Base-by-base conservation (phyloP, 345 rosid genomes). In the Crucihimalaya himalaica region DNA sequence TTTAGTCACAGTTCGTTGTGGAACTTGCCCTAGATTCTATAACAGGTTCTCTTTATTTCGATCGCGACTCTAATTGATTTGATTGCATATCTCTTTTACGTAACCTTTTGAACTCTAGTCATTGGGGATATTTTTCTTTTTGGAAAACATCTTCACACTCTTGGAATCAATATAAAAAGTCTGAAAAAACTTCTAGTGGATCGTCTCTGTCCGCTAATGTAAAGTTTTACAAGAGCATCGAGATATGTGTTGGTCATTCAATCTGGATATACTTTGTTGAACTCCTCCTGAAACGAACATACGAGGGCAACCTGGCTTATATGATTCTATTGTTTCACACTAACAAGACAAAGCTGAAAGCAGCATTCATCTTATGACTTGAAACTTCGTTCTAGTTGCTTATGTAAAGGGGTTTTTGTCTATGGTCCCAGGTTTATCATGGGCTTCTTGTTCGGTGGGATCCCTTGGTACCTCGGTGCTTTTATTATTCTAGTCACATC, bases 401-500 rank as follows among this genome's bases (percentile, higher is more conserved):
- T 18, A 62, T 67, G 0, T 42, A 23, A 23, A 51, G 14, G 37
- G 1, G 1, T 34, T 34, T 13, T 51, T 63, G 53, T 32, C 47
- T 72, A 39, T 68, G 47, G 31, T 70, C 40, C 51, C 25, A 93
- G 98, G 87, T 89, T 93, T 83, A 40, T 88, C 12, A 32, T 77
- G 68, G 98, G 97, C 16, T 93, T 93, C 86, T 82, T 90, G 81
- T 79, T 93, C 14, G 98, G 93, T 48, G 96, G 96, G 25, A 68
- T 90, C 47, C 96, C 98, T 6, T 93, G 98, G 98, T 87, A 93
- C 54, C 57, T 87, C 27, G 98, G 96, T 54, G 78, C 93, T 34
- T 79, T 86, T 63, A 70, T 93, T 53, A 77, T 85, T 29, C 81
- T 90, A 3, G 84, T 81, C 72, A 71, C 80, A 12, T 82, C 57